Evolutionary conservation across 2,329 filamentous ascomycete species (phyloP), one percentile per base, ranked within the genome.

Genomic region (Penicillium paneum): DNA sequence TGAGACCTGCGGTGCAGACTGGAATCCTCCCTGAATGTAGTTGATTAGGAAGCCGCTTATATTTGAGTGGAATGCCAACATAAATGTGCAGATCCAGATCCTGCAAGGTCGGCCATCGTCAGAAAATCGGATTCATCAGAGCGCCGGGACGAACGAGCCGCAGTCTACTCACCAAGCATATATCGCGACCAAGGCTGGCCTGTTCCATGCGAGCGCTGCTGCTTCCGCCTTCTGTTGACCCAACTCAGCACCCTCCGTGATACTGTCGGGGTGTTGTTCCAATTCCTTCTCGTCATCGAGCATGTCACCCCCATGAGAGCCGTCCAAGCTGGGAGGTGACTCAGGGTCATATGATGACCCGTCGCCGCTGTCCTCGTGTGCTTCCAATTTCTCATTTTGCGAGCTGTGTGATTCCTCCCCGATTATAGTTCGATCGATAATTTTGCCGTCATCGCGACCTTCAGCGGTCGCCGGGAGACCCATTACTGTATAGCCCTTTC

Each of bases 21-120:
- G 49, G 61, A 82, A 86, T 19, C 74, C 74, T 58, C 78, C 79
- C 43, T 79, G 83, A 31, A 81, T 79, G 48, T 75, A 79, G 28
- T 78, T 75, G 26, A 73, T 74, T 39, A 83, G 62, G 46, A 73
- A 75, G 52, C 66, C 65, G 41, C 75, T 71, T 34, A 76, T 74
- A 7, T 69, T 67, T 3, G 71, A 71, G 57, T 78, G 76, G 26
- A 79, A 65, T 0, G 75, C 72, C 51, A 78, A 68, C 62, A 78
- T 73, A 51, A 78, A 76, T 65, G 74, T 78, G 52, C 72, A 70
- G 21, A 78, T 55, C 72, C 74, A 79, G 59, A 79, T 78, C 76
- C 72, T 73, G 13, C 8, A 35, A 10, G 5, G 13, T 15, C 8
- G 12, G 35, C 35, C 12, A 32, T 40, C 8, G 36, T 64, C 41